Evolutionary conservation across 2,329 filamentous ascomycete species (phyloP).

Genomic region (Ascocoryne sarcoides): DNA sequence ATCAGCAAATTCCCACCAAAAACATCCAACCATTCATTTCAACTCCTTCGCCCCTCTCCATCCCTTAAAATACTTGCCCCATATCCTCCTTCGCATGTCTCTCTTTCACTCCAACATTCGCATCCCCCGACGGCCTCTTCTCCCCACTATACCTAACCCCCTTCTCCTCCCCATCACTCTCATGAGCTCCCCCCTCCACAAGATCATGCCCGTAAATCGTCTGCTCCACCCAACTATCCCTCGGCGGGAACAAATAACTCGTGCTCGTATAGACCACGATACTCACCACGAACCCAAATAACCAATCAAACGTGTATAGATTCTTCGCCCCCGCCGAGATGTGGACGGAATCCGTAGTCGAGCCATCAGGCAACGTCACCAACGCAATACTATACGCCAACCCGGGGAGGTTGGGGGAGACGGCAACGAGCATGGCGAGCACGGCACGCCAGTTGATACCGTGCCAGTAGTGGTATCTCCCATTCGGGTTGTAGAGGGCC

Average conservation of each 20-base stretch:
- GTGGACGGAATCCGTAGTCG: slow-evolving; percentile 8
- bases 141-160: neutral
- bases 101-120: neutral
- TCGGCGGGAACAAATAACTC: slow-evolving; percentile 39
- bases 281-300: slow-evolving; percentile 50
- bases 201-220: slow-evolving; percentile 32
- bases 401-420: slow-evolving; percentile 22
- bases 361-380: neutral
- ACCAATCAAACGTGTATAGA: slow-evolving; percentile 58
- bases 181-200: neutral
- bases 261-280: slow-evolving; percentile 46
- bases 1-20: too few relatives aligned
- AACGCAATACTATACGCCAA: slow-evolving; percentile 18
- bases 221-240: slow-evolving; percentile 38
- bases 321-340: slow-evolving; percentile 39
- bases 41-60: neutral
- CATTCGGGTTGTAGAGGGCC: slow-evolving; percentile 29
- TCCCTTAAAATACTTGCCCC: neutral
- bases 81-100: neutral
- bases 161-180: slow-evolving; percentile 3
- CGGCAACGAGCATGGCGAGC: slow-evolving; percentile 18
- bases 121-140: slow-evolving; percentile 3
- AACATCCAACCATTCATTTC: too few relatives aligned
- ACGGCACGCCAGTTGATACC: slow-evolving; percentile 25
- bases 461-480: slow-evolving; percentile 23